Base-by-base conservation (phyloP, 495 filamentous ascomycete genomes). In the Penicillium alfredii region DNA sequence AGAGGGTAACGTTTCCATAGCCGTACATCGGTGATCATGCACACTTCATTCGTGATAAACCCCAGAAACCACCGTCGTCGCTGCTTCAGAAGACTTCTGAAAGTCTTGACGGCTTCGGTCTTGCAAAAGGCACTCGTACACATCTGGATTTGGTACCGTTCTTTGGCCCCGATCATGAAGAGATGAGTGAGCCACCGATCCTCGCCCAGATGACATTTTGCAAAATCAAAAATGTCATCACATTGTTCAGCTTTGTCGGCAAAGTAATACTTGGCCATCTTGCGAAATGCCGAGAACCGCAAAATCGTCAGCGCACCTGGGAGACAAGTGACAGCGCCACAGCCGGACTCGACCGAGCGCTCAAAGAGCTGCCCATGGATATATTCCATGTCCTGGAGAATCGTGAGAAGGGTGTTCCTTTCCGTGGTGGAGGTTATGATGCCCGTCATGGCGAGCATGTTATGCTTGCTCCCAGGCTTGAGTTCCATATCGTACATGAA, bases 401-500 rank as follows among this genome's bases (percentile, higher is more conserved):
- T 66, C 0, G 92, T 98, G 47, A 98, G 83, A 27, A 97, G 69
- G 33, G 80, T 82, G 58, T 93, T 86, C 38, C 88, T 94, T 45
- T 80, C 75, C 0, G 92, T 95, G 0, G 92, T 98, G 1, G 87
- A 86, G 2, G 92, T 98, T 49, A 98, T 97, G 44, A 98, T 85
- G 7, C 92, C 92, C 3, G 92, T 97, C 92, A 97, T 97, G 22
- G 92, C 92, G 43, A 97, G 66, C 90, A 96, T 95, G 58, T 88
- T 88, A 44, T 82, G 77, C 53, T 85, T 80, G 65, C 88, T 94
- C 15, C 89, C 88, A 3, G 92, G 90, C 62, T 92, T 95, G 16
- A 98, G 70, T 58, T 98, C 90, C 92, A 98, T 98, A 53, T 96
- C 92, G 56, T 93, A 97, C 66, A 98, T 86, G 58, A 98, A 96